Base-by-base conservation (phyloP, 2,329 filamentous ascomycete species). In the Alternaria gansuensis region DNA sequence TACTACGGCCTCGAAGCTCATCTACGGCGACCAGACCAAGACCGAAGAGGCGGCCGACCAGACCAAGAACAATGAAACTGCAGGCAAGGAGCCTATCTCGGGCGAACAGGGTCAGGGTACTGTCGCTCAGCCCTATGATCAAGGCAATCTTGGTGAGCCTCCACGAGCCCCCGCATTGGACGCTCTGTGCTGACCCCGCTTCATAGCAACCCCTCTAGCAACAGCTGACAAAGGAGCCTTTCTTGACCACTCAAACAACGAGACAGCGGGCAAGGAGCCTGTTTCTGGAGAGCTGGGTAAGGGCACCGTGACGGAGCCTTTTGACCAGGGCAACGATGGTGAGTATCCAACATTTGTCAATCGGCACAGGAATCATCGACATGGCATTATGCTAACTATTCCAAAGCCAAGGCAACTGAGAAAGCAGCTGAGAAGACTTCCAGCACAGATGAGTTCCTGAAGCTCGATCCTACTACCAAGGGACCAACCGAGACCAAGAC, bases 101-200 rank as follows among this genome's bases (percentile, higher is more conserved):
- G 92, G 92, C 23, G 80, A 86, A 51, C 80, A 83, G 57, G 92
- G 92, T 37, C 81, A 89, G 73, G 89, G 90, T 4, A 83, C 84
- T 24, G 83, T 82, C 41, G 86, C 85, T 11, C 88, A 94, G 75
- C 92, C 92, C 0, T 96, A 88, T 69, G 92, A 95, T 72, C 87
- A 87, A 57, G 92, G 92, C 48, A 95, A 95, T 41, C 44, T 75
- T 79, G 84, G 82, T 87, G 76, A 66, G 79, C 64, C 45, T 31
- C 11, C 17, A 43, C 34, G 5, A 34, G 21, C 9, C 23, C 50
- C 5, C 36, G 23, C 10, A 36, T 46, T 8, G 24, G 43, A 11
- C 44, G 21, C 17, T 14, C 3, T 39, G 28, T 26, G 51, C 64
- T 69, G 31, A 68, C 41, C 40, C 31, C 33, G 48, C 34, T 28